Percentiles rank a stretch among this genome's conserved stretches.
These are phyloP conservation scores for Cryptosporidium parvum DNA, from an alignment of 169 alveolate genomes.

Conservation along the genomic window DNA sequence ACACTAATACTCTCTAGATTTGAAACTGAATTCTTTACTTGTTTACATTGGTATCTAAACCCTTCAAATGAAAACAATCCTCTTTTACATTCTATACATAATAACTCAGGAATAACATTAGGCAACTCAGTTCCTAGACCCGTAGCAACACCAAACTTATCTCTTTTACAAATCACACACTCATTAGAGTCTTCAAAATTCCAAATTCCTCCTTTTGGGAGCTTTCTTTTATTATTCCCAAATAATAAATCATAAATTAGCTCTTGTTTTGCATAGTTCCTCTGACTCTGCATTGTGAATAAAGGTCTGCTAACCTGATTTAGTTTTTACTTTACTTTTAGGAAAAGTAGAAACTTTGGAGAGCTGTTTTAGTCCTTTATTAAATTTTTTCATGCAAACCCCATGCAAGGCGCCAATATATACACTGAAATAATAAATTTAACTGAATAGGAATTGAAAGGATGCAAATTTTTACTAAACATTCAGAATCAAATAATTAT, in stretches of 20 bases:
- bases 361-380: neutral
- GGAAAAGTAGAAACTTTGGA: neutral
- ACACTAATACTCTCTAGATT: slow-evolving; percentile 40
- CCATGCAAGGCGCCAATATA: slow-evolving; percentile 17
- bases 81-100: slow-evolving; percentile 55
- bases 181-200: neutral
- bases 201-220: slow-evolving; percentile 10
- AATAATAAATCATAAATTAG: slow-evolving; percentile 46
- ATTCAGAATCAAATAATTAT: neutral
- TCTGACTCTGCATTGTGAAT: neutral
- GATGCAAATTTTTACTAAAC: neutral
- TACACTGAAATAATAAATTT: neutral
- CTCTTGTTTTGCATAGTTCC: slow-evolving; percentile 68
- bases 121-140: neutral
- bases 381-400: slow-evolving; percentile 5
- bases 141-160: neutral
- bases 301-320: neutral
- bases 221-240: slow-evolving; percentile 29
- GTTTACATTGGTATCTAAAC: slow-evolving; percentile 64
- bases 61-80: slow-evolving; percentile 60
- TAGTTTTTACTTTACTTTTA: neutral
- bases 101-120: neutral
- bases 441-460: neutral
- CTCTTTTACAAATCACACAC: slow-evolving; percentile 37
- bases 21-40: slow-evolving; percentile 36